phyloP scores from a whole-genome alignment of 768 basidiomycete genomes.

The Termitomyces eurrhizus region DNA sequence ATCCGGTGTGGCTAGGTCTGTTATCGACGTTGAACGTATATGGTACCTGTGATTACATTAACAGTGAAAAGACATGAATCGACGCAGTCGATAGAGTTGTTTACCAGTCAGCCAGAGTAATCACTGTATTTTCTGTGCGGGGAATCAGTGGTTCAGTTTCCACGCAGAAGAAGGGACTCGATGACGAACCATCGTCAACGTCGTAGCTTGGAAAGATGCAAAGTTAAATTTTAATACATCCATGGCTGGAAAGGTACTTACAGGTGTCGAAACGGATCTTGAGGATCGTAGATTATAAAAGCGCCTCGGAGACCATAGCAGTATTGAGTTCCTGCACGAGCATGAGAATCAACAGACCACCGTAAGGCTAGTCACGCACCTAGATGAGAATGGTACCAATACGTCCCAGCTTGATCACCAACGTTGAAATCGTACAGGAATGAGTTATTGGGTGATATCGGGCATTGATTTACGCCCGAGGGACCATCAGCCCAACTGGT shows the following conservation, averaged over 20 bases:
- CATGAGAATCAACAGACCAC: neutral
- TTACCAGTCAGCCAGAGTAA: slow-evolving; percentile 4
- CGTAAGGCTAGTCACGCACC: neutral
- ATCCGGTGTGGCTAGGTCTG: slow-evolving; percentile 8
- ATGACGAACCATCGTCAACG: slow-evolving; percentile 2
- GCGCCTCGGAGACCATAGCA: slow-evolving; percentile 5
- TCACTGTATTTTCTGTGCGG: neutral
- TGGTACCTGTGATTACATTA: neutral
- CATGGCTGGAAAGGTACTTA: neutral
- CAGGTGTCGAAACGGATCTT: slow-evolving; percentile 2
- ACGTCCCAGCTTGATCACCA: slow-evolving; percentile 1
- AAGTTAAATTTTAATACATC: neutral
- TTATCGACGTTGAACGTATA: neutral
- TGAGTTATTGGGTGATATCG: neutral
- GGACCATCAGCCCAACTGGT: slow-evolving; percentile 5
- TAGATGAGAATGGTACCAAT: slow-evolving; percentile 8
- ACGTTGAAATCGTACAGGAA: neutral
- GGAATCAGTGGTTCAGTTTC: neutral
- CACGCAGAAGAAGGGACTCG: neutral
- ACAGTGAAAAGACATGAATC: too few relatives aligned
- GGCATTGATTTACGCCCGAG: neutral
- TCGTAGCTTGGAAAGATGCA: neutral
- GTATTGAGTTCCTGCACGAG: slow-evolving; percentile 1
- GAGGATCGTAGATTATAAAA: slow-evolving; percentile 1
- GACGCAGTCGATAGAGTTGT: neutral